Percentiles rank a stretch among this genome's conserved stretches.
Evolutionary conservation across 1,284 basidiomycete genomes (phyloP).

Genomic region (Abortiporus biennis): DNA sequence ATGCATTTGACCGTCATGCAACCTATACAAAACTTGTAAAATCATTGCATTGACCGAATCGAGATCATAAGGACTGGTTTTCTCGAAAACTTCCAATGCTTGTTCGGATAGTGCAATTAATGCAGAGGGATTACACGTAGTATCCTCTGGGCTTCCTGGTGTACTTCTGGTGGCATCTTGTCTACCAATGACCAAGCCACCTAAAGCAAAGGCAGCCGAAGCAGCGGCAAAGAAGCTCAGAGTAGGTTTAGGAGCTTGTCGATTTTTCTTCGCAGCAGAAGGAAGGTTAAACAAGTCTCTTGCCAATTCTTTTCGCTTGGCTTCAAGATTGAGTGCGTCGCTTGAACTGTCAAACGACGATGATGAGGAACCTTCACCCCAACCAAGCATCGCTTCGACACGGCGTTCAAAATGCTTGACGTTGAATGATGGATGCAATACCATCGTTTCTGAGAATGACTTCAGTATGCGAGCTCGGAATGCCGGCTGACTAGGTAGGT

Average conservation of each 20-base stretch:
- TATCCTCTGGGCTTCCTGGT: slow-evolving; percentile 8
- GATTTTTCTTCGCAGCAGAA: slow-evolving; percentile 11
- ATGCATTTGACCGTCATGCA: slow-evolving; percentile 42
- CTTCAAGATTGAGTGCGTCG: slow-evolving; percentile 3
- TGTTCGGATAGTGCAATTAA: slow-evolving; percentile 42
- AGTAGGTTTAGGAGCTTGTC: slow-evolving; percentile 29
- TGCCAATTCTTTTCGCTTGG: slow-evolving; percentile 24
- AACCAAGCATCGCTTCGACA: slow-evolving; percentile 38
- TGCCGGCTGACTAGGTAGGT: slow-evolving; percentile 33
- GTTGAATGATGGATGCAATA: slow-evolving; percentile 45
- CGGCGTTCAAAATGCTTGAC: slow-evolving; percentile 42
- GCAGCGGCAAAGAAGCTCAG: slow-evolving; percentile 55
- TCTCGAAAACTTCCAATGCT: slow-evolving; percentile 36
- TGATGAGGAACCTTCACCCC: slow-evolving; percentile 24
- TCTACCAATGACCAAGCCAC: slow-evolving; percentile 30
- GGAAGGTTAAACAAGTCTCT: slow-evolving; percentile 27
- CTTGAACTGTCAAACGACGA: background rate
- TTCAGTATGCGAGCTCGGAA: slow-evolving; percentile 31
- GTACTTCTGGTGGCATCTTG: slow-evolving; percentile 12
- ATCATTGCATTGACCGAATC: slow-evolving; percentile 47
- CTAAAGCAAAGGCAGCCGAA: slow-evolving; percentile 50
- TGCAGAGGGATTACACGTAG: slow-evolving; percentile 24
- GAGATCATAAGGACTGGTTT: slow-evolving; percentile 36
- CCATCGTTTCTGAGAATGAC: slow-evolving; percentile 37
- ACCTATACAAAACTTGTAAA: slow-evolving; percentile 46